Conservation (phyloP, 805 yeast species). For the Schwanniomyces yamadae region DNA sequence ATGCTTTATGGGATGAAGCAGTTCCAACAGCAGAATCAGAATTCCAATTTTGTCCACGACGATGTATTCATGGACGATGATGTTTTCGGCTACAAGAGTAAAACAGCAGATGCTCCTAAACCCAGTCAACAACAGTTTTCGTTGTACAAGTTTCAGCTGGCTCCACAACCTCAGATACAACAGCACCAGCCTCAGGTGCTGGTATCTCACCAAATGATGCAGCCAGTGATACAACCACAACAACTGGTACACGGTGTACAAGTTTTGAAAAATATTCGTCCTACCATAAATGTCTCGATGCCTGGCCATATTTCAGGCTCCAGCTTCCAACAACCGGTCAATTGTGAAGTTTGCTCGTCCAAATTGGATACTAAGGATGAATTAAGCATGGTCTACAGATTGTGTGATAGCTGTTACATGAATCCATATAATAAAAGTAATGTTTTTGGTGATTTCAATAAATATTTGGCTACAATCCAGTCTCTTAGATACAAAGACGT, state of each 20-base stretch:
- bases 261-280: conserved; percentile 9
- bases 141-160: conserved; percentile 10
- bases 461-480: conserved; percentile 21
- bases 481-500: conserved; percentile 14
- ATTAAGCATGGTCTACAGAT: conserved; percentile 23
- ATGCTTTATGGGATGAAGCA: conserved; percentile 46
- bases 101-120: neutral
- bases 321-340: conserved; percentile 7
- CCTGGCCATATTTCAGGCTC: conserved; percentile 8
- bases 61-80: conserved; percentile 20
- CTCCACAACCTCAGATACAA: conserved; percentile 2
- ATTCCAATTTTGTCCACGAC: conserved; percentile 19
- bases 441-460: conserved; percentile 28
- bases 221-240: conserved; percentile 7
- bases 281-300: conserved; percentile 16
- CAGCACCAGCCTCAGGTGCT: conserved; percentile 2
- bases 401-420: conserved; percentile 27
- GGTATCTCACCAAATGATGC: conserved; percentile 6
- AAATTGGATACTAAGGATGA: conserved; percentile 24
- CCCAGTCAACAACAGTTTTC: conserved; percentile 11
- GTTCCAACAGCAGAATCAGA: conserved; percentile 38
- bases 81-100: conserved; percentile 8
- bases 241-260: conserved; percentile 6
- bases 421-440: conserved; percentile 28
- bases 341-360: conserved; percentile 29